Base-by-base conservation (phyloP, 2,329 filamentous ascomycete species). In the Beauveria bassiana region DNA sequence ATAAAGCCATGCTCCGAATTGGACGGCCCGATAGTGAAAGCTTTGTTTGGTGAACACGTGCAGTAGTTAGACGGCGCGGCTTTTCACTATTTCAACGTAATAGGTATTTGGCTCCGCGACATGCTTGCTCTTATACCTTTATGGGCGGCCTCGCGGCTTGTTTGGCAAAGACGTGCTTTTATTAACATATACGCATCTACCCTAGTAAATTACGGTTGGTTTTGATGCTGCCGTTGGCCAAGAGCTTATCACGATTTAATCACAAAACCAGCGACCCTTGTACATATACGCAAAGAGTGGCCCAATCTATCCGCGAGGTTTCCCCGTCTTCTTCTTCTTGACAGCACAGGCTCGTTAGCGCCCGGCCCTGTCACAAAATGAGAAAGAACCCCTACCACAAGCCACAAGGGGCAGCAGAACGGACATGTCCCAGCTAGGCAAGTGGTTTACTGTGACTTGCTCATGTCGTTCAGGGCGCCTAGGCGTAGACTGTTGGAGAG, bases 401-500 rank as follows among this genome's bases (percentile, higher is more conserved):
- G 40, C 22, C 20, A 50, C 28, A 26, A 34, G 20, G 20, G 40
- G 38, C 40, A n/a, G 10, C 46, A 52, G 26, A 22, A 38, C 57
- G 49, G 46, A 24, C 28, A 22, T 46, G 40, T 43, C 50, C 59
- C n/a, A 43, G 59, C 31, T 56, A 56, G 59, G 43, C 22, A 50
- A 57, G 52, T 61, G 46, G 46, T 45, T 45, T 45, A 61, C 24
- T 51, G 53, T 61, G 60, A 53, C 46, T 57, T 61, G 53, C 53
- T 57, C 52, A 47, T 46, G 52, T 38, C 60, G 47, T 38, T 28
- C 38, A 53, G 34, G 52, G 59, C 56, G 16, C 53, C 38, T 42
- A 40, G 42, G 38, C 14, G 18, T 34, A 24, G 22, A 3, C 22
- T 22, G 6, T 18, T 34, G 24, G 10, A 28, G 43, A 47, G 28